Conservation (phyloP, 2,329 filamentous ascomycete species). For the Mycogone perniciosa region DNA sequence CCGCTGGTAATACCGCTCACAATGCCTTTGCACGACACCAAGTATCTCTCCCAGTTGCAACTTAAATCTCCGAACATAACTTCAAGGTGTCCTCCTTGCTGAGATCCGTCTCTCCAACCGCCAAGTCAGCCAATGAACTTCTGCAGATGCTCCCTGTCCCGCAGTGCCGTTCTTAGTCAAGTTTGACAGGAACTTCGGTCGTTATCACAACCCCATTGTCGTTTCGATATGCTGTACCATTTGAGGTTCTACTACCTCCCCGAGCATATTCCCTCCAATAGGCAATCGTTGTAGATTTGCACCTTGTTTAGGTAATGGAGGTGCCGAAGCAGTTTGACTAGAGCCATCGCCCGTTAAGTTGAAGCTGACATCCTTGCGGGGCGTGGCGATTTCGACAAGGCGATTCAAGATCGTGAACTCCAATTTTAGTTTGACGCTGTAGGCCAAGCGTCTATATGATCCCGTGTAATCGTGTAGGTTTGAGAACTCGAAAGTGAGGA, state of each 20-base stretch:
- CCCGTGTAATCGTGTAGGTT: constrained; percentile 22
- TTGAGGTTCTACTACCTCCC: neutral
- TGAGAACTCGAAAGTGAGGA: constrained; percentile 23
- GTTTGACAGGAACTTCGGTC: neutral
- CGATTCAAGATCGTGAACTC: constrained; percentile 27
- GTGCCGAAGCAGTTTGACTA: neutral
- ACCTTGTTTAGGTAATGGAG: neutral
- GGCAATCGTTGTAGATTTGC: neutral
- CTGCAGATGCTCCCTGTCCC: neutral
- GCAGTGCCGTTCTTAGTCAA: neutral
- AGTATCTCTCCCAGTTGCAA: neutral
- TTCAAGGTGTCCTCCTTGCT: neutral
- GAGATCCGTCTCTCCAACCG: neutral
- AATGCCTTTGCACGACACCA: neutral
- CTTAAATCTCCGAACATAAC: neutral
- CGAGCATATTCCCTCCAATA: too few relatives aligned
- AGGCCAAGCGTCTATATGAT: constrained; percentile 24
- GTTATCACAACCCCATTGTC: neutral
- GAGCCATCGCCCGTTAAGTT: neutral
- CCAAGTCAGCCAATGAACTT: neutral
- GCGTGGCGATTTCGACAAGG: constrained; percentile 19
- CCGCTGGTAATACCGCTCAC: neutral
- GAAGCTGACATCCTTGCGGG: neutral
- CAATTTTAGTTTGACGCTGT: constrained; percentile 27
- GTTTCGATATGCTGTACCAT: neutral